Base-by-base conservation (phyloP, 305 asterid species). In the Ajuga reptans region DNA sequence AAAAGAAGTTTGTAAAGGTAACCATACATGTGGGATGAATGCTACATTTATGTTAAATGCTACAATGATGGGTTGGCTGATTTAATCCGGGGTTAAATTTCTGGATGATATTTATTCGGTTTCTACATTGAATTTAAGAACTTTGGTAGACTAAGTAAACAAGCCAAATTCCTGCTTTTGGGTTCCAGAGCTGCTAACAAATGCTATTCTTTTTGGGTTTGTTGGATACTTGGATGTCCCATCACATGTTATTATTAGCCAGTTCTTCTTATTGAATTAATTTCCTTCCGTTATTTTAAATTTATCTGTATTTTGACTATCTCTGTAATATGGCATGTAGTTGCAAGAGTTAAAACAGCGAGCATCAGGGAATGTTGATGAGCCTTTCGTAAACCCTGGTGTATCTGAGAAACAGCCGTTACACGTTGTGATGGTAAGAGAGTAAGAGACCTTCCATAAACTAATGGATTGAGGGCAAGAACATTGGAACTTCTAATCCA, bases 331-430 rank as follows among this genome's bases (percentile, higher is more conserved):
- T 71, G 37, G 46, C 69, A 37, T 83, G 74, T 73, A 93, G 99
- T 79, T 93, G 94, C 96, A 93, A 85, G 99, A 93, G 78, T 80
- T 93, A 77, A 85, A 91, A 78, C 96, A 93, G 69, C 93, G 91
- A 66, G 96, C 87, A 45, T 84, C 89, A 9, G 97, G 88, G 62
- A 84, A 84, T 81, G 71, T 72, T 83, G 96, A 93, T 52, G 91
- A 89, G 77, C 77, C 89, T 71, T 83, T 87, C 80, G 52, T 81
- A 71, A 87, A 72, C 84, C 99, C 96, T 16, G 99, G 97, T 49
- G 80, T 91, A 69, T 91, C 96, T 2, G 95, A 87, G 70, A 89
- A 85, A 80, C 96, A 88, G 80, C 99, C 96, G 21, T 78, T 93
- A 61, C 99, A 93, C 81, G 97, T 91, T 75, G 85, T 93, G 79